These are phyloP conservation scores for Melaleuca alternifolia DNA, from an alignment of 345 rosid species.

Conservation along the genomic window DNA sequence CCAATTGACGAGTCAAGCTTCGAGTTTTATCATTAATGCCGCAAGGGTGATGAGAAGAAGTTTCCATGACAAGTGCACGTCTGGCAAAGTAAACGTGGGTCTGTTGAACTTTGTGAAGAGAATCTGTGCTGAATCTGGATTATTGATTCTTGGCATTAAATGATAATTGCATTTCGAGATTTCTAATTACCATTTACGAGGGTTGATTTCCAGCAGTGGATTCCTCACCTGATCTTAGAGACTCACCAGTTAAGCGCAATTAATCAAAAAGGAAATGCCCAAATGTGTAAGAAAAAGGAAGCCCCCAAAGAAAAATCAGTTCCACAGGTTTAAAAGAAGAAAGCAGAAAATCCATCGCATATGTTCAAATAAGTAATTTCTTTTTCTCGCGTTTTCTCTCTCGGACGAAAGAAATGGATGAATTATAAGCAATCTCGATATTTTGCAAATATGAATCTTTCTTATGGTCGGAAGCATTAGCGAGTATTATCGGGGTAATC, in stretches of 20 bases:
- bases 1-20: not conserved
- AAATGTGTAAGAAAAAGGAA: not conserved
- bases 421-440: not conserved
- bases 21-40: not conserved
- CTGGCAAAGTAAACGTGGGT: not conserved
- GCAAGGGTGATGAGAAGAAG: not conserved
- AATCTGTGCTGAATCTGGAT: slow-evolving; percentile 2
- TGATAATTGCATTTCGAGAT: not conserved
- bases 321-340: not conserved
- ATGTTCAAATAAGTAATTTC: not conserved
- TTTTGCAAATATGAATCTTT: not conserved
- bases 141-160: slow-evolving; percentile 7
- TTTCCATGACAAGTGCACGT: not conserved
- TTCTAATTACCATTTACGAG: not conserved
- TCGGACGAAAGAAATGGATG: not conserved
- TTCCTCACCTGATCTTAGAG: too few relatives aligned
- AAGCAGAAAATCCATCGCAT: not conserved
- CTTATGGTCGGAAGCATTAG: not conserved
- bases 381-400: not conserved
- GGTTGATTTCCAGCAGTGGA: not conserved
- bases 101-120: not conserved
- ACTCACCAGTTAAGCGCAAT: not conserved
- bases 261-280: not conserved
- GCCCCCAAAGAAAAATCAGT: not conserved
- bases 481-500: not conserved